These are phyloP conservation scores for Microthyrium microscopicum DNA, from an alignment of 2,329 filamentous ascomycete genomes.

Conservation along the genomic window DNA sequence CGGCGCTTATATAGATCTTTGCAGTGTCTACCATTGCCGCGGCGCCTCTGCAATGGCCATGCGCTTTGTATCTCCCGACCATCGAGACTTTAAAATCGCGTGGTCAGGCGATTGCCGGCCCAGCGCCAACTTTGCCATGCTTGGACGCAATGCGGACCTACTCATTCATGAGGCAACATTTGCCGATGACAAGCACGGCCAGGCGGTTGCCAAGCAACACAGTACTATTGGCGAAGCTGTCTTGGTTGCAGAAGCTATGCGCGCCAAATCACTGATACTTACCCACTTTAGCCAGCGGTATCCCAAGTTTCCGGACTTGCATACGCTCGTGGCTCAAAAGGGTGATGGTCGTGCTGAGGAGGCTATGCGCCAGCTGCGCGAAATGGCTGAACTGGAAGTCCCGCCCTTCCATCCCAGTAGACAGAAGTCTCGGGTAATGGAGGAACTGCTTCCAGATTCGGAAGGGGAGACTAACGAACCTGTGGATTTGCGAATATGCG, in stretches of 20 bases:
- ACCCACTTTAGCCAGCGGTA: constrained; percentile 96
- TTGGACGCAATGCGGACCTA: constrained; percentile 61
- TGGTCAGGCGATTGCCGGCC: constrained; percentile 94
- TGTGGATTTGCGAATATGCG: constrained; percentile 32
- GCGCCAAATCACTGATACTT: constrained; percentile 61
- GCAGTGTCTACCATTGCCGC: constrained; percentile 61
- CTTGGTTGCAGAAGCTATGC: constrained; percentile 58
- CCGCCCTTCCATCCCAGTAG: background rate
- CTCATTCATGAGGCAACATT: constrained; percentile 95
- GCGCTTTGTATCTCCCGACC: constrained; percentile 49
- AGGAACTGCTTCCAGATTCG: background rate
- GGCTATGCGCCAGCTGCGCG: background rate
- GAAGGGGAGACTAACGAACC: background rate
- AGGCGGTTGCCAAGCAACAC: constrained; percentile 79
- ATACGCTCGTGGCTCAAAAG: background rate
- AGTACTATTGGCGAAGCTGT: constrained; percentile 79
- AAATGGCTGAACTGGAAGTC: background rate
- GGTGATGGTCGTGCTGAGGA: background rate
- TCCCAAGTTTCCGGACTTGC: constrained; percentile 48
- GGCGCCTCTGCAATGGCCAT: constrained; percentile 61
- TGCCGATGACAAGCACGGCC: constrained; percentile 62
- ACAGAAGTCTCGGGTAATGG: background rate
- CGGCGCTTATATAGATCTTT: constrained; percentile 49
- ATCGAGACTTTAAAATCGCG: constrained; percentile 54
- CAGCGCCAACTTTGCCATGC: constrained; percentile 47